phyloP scores from a whole-genome alignment of 345 rosid genomes.

The Garcia nutans region DNA sequence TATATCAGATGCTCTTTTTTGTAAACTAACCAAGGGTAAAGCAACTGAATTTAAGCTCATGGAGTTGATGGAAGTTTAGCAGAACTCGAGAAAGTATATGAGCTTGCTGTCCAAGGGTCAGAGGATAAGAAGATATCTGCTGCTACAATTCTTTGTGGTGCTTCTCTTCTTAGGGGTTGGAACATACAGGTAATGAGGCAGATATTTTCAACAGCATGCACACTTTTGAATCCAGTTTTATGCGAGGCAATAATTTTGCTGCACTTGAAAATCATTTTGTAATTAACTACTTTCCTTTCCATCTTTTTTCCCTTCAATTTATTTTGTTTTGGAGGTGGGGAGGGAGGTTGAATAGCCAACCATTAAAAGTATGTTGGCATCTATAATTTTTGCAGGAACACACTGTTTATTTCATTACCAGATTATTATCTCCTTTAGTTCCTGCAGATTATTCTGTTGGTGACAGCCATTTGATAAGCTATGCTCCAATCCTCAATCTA shows the following conservation, averaged over 20 bases:
- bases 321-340: not conserved
- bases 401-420: conserved; percentile 60
- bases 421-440: conserved; percentile 70
- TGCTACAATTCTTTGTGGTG: conserved; percentile 93
- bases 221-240: not conserved
- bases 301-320: conserved; percentile 5
- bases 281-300: not conserved
- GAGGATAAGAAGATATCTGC: conserved; percentile 90
- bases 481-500: conserved; percentile 74
- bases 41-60: conserved; percentile 79
- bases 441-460: conserved; percentile 62
- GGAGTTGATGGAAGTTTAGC: conserved; percentile 96
- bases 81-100: conserved; percentile 90
- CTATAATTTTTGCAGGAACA: conserved; percentile 60
- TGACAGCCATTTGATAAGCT: conserved; percentile 67
- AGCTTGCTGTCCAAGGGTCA: conserved; percentile 79
- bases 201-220: not conserved
- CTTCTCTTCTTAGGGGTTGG: conserved; percentile 95
- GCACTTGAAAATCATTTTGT: not conserved
- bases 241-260: conserved; percentile 8
- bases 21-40: conserved; percentile 64
- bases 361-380: not conserved
- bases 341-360: not conserved
- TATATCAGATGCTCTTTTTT: conserved; percentile 64
- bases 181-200: conserved; percentile 64